Base-by-base conservation (phyloP, 345 rosid genomes). In the Lepidium sativum region DNA sequence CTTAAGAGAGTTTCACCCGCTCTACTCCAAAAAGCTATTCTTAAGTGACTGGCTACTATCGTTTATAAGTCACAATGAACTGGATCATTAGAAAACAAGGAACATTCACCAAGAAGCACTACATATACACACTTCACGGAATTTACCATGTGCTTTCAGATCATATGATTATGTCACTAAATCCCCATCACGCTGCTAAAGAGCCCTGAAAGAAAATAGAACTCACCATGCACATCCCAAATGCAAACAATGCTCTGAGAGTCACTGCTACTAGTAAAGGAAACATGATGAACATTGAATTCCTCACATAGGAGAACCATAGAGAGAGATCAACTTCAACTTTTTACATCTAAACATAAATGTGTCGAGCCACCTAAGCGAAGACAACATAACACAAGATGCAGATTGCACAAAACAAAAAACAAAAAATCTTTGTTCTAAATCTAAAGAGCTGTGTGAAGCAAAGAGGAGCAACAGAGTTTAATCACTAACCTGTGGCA, bases 271-370 rank as follows among this genome's bases (percentile, higher is more conserved):
- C 16, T 58, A 6, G 1, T 11, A 16, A 42, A 6, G 4, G 29
- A 16, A 33, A 65, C 20, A 52, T 16, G 39, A 53, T 51, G 10
- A 51, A 49, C 37, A 48, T 16, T 49, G 57, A 48, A 63, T 62
- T 23, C n/a, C 43, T 20, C 13, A 47, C 21, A 34, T 20, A 45
- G 17, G 39, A 65, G 59, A 38, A 38, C 15, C 3, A 37, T 39
- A 9, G 21, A 65, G 33, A 54, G 54, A 65, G 35, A 65, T 33
- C 32, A 41, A 42, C 42, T 41, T 29, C 7, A 11, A 31, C 34
- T 65, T 53, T 38, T 40, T 66, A 66, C 70, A 54, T 42, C 33
- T 41, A 41, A 52, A 17, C 33, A 65, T 40, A 29, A 65, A 38
- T 17, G 53, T 55, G 12, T 54, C 33, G 7, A 65, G 50, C 21